Percentiles rank a stretch among this genome's conserved stretches.
These are phyloP conservation scores for Croton laevigatus DNA, from an alignment of 441 rosid species.

Conservation along the genomic window DNA sequence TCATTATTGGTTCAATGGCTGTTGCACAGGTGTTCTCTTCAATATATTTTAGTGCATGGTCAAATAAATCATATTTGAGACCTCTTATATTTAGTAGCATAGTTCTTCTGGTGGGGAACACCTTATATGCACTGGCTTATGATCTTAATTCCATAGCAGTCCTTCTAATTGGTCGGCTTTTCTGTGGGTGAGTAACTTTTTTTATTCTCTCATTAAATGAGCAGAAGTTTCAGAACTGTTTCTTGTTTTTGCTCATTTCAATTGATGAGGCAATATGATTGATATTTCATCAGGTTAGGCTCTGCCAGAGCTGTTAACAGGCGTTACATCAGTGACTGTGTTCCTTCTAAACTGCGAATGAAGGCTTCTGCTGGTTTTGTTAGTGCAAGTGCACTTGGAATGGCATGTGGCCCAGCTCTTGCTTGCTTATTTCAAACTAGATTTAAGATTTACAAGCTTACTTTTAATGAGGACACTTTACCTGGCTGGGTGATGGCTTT, in stretches of 20 bases:
- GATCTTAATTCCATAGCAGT: conserved; percentile 69
- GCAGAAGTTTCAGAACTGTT: neutral
- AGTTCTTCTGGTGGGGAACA: conserved; percentile 76
- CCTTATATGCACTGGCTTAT: conserved; percentile 88
- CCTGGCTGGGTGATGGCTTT: conserved; percentile 98
- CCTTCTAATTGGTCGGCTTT: conserved; percentile 79
- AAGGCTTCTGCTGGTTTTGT: conserved; percentile 97
- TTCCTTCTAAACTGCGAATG: conserved; percentile 79
- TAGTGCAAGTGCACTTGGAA: conserved; percentile 98
- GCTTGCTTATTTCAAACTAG: conserved; percentile 83
- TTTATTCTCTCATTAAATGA: conserved; percentile 8
- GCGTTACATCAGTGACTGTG: conserved; percentile 93
- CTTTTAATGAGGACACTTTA: conserved; percentile 72
- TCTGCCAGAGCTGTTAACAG: conserved; percentile 98
- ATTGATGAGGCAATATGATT: neutral
- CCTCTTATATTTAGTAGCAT: conserved; percentile 92
- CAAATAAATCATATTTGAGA: conserved; percentile 78
- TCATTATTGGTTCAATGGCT: conserved; percentile 95
- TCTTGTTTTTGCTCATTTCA: neutral
- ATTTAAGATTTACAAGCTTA: conserved; percentile 66
- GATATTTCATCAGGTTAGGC: conserved; percentile 63
- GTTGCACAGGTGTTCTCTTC: conserved; percentile 95
- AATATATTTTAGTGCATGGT: conserved; percentile 96
- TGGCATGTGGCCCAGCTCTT: conserved; percentile 99
- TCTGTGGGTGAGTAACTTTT: conserved; percentile 66